Base-by-base conservation (phyloP, 208 protist species). In the Phytomonas serpens region DNA sequence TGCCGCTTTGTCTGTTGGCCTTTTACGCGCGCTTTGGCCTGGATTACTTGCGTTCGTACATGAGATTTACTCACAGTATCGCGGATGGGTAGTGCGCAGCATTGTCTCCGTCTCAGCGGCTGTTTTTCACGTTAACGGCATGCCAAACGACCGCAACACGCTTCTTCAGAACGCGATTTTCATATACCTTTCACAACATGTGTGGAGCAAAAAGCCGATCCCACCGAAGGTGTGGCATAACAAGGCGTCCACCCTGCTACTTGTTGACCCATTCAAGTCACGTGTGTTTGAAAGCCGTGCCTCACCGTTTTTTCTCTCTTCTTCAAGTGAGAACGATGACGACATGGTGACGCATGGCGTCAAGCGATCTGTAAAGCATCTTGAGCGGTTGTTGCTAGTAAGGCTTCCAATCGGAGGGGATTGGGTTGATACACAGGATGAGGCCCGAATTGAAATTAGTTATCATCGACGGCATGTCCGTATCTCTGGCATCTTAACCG, bases 91-190 rank as follows among this genome's bases (percentile, higher is more conserved):
- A 23, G 69, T 84, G 16, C 68, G 74, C 40, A 76, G 79, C 62
- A 74, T 74, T 47, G 69, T 64, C 19, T 42, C 69, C 4, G 52
- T 76, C 29, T 63, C 76, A 63, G 34, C 64, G 37, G 30, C 13
- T 19, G 27, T 47, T 27, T 84, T 77, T 63, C 61, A 64, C 10
- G 34, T 62, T 19, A 73, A 77, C 67, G 64, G 63, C 31, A 61
- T 78, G 16, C n/a, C 84, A 29, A 77, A 47, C 4, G 73, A 80
- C 68, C 74, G 83, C 64, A 88, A 89, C 70, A 80, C 77, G 34
- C 67, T 93, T 27, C 70, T 90, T 65, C 81, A 90, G 65, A 93
- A 93, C 66, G 83, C 85, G 23, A 75, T 93, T 19, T 76, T 93
- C 36, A 74, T 86, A 64, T 90, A 89, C 79, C 68, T 93, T 4